Conservation (phyloP, 306 rosid genomes). For the Potentilla sterilis region DNA sequence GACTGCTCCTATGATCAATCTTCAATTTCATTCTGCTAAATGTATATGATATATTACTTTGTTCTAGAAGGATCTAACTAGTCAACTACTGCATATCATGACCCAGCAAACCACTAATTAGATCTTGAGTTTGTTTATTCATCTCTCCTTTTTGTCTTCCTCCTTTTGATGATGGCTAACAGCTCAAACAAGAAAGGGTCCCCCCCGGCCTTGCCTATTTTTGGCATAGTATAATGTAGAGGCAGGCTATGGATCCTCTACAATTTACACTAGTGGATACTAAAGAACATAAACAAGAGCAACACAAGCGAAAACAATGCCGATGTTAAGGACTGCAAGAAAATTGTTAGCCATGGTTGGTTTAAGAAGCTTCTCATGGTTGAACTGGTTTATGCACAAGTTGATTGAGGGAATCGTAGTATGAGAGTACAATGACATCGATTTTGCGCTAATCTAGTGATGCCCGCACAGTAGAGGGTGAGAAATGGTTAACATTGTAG, state of each 20-base stretch:
- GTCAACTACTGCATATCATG: not conserved
- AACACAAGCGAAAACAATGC: not conserved
- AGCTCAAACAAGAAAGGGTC: not conserved
- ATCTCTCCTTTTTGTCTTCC: not conserved
- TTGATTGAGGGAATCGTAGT: slow-evolving; percentile 11
- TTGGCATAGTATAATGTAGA: not conserved
- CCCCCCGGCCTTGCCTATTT: not conserved
- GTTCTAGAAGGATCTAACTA: slow-evolving; percentile 13
- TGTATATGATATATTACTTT: not conserved
- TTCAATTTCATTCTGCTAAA: not conserved
- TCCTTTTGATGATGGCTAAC: not conserved
- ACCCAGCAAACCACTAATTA: slow-evolving; percentile 6
- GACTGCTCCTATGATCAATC: not conserved
- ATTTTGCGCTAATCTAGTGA: not conserved
- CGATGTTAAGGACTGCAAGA: not conserved
- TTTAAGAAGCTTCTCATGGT: slow-evolving; percentile 25
- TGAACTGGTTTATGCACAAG: slow-evolving; percentile 14
- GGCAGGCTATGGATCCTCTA: too few relatives aligned
- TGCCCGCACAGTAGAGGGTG: slow-evolving; percentile 15
- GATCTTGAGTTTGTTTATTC: not conserved
- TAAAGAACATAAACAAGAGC: not conserved
- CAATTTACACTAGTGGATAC: not conserved
- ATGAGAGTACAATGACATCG: not conserved
- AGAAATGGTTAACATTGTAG: slow-evolving; percentile 29
- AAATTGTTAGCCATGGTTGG: slow-evolving; percentile 20